phyloP scores from a whole-genome alignment of 2,329 filamentous ascomycete species.

The Aspergillus arachidicola region DNA sequence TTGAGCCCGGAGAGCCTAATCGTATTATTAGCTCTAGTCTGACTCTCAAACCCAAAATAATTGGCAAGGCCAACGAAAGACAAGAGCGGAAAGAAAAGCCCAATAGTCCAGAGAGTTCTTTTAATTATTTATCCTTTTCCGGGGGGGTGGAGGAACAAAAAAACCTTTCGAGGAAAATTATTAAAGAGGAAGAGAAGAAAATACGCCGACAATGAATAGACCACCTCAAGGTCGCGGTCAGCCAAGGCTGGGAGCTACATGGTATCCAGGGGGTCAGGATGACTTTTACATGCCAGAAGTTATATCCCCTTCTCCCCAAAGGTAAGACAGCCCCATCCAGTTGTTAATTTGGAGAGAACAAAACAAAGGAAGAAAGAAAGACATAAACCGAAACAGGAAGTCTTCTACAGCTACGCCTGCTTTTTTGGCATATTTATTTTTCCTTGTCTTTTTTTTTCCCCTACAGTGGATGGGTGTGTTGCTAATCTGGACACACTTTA shows the following conservation, averaged over 20 bases:
- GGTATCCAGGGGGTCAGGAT: slow-evolving; percentile 68
- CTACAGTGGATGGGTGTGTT: slow-evolving; percentile 18
- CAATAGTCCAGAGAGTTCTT: background rate
- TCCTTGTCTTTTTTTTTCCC: background rate
- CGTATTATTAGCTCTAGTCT: slow-evolving; percentile 4
- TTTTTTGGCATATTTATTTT: background rate
- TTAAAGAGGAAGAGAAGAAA: slow-evolving; percentile 14
- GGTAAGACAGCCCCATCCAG: slow-evolving; percentile 49
- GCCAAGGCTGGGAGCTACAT: slow-evolving; percentile 61
- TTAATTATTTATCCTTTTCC: background rate
- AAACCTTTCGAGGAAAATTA: slow-evolving; percentile 7
- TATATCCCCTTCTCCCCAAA: slow-evolving; percentile 70
- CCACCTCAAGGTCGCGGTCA: slow-evolving; percentile 43
- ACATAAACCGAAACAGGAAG: background rate
- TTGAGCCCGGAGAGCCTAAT: slow-evolving; percentile 1
- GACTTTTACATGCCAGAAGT: slow-evolving; percentile 72
- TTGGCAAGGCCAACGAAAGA: background rate
- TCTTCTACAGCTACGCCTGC: background rate
- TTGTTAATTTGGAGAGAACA: slow-evolving; percentile 3
- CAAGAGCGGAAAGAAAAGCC: slow-evolving; percentile 1
- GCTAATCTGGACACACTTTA: slow-evolving; percentile 27
- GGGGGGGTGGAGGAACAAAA: slow-evolving; percentile 1
- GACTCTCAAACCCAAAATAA: slow-evolving; percentile 1
- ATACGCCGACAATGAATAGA: slow-evolving; percentile 36
- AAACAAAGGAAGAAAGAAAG: slow-evolving; percentile 6